These are phyloP conservation scores for Pyrenochaeta sp. DNA, from an alignment of 2,329 filamentous ascomycete genomes.

Conservation along the genomic window DNA sequence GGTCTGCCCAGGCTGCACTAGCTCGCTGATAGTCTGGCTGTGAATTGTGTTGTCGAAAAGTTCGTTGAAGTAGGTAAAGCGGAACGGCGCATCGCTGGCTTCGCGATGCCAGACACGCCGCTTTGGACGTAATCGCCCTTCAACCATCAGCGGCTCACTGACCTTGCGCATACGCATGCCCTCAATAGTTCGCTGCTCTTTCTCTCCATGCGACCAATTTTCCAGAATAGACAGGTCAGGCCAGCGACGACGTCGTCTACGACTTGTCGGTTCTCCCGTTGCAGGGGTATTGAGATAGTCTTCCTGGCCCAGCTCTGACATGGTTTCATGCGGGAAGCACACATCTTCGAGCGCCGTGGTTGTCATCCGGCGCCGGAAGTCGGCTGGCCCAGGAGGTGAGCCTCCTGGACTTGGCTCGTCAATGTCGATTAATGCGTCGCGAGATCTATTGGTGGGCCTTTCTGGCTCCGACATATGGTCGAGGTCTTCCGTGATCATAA, in stretches of 20 bases:
- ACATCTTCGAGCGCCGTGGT: conserved; percentile 83
- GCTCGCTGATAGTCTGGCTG: conserved; percentile 91
- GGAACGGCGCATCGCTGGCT: conserved; percentile 88
- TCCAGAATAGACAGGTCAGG: conserved; percentile 85
- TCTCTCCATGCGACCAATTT: conserved; percentile 90
- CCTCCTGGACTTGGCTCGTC: conserved; percentile 63
- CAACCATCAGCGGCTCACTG: conserved; percentile 90
- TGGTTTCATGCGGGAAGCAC: conserved; percentile 82
- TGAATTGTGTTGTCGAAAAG: conserved; percentile 96
- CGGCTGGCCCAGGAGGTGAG: conserved; percentile 35
- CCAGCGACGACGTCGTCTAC: conserved; percentile 71
- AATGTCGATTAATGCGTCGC: conserved; percentile 61
- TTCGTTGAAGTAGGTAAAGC: conserved; percentile 99
- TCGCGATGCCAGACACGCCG: conserved; percentile 82
- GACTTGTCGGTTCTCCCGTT: conserved; percentile 52
- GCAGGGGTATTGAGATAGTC: conserved; percentile 65
- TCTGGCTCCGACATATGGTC: conserved; percentile 32
- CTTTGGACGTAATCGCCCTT: conserved; percentile 83
- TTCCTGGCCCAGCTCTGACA: conserved; percentile 84
- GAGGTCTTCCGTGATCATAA: conserved; percentile 75
- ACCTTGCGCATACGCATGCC: conserved; percentile 88
- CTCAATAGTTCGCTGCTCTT: conserved; percentile 80
- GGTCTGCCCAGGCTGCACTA: conserved; percentile 82
- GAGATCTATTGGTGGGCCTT: conserved; percentile 32
- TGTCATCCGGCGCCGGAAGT: conserved; percentile 48